A percentile compares a stretch with the other conserved stretches of the same genome.
These are phyloP conservation scores for Hygrocybe punicea DNA, from an alignment of 768 basidiomycete species.

Conservation along the genomic window DNA sequence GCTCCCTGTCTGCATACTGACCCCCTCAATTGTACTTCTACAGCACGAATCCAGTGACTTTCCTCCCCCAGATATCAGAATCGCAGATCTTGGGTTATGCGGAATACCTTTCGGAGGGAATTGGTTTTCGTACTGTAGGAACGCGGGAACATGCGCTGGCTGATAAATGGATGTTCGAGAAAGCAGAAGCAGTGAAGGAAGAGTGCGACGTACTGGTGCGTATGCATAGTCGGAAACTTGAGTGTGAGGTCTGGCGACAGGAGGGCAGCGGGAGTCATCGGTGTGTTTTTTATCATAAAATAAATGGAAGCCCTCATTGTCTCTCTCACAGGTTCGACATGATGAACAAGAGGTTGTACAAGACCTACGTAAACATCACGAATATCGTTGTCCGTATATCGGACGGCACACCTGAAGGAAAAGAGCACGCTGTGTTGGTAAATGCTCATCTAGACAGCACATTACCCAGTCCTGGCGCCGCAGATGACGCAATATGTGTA, in stretches of 20 bases:
- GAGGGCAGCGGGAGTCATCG: slow-evolving; percentile 84
- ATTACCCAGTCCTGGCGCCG: slow-evolving; percentile 82
- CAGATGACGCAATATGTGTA: slow-evolving; percentile 84
- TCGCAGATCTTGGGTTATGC: slow-evolving; percentile 59
- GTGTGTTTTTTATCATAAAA: slow-evolving; percentile 54
- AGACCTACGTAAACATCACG: slow-evolving; percentile 80
- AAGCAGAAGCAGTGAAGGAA: slow-evolving; percentile 57
- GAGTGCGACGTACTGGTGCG: slow-evolving; percentile 58
- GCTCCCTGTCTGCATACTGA: neutral
- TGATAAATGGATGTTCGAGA: slow-evolving; percentile 75
- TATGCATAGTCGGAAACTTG: slow-evolving; percentile 51
- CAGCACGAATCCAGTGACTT: slow-evolving; percentile 50
- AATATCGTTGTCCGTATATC: slow-evolving; percentile 89
- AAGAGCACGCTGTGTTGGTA: slow-evolving; percentile 79
- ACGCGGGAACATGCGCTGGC: slow-evolving; percentile 83
- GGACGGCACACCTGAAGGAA: slow-evolving; percentile 64
- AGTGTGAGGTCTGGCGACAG: slow-evolving; percentile 92
- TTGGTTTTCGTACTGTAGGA: slow-evolving; percentile 90
- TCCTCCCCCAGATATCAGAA: slow-evolving; percentile 70
- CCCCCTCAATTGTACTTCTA: neutral
- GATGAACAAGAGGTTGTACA: slow-evolving; percentile 79
- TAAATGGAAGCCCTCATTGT: neutral
- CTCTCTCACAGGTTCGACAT: slow-evolving; percentile 73
- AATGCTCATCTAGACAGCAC: slow-evolving; percentile 91
- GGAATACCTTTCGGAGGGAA: slow-evolving; percentile 73